Conservation (phyloP, 2,329 filamentous ascomycete genomes). For the Alternaria arborescens region DNA sequence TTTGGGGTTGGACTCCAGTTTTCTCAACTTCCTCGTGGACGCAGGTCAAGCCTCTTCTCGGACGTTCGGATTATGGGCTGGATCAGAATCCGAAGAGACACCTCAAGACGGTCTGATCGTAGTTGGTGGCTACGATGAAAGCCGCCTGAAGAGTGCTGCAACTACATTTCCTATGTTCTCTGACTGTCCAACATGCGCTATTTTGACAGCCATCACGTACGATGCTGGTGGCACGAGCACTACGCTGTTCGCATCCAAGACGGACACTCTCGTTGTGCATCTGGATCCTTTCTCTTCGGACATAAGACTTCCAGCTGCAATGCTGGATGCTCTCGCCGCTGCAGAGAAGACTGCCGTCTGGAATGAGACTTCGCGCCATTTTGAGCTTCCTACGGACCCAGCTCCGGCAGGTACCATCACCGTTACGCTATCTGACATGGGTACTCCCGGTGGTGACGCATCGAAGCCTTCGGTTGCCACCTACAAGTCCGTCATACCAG, state of each 20-base stretch:
- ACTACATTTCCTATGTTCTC: constrained; percentile 31
- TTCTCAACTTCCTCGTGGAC: constrained; percentile 26
- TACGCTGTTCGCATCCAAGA: constrained; percentile 17
- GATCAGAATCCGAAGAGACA: constrained; percentile 26
- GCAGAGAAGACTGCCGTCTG: constrained; percentile 26
- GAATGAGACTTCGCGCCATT: constrained; percentile 25
- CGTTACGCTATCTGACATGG: constrained; percentile 25
- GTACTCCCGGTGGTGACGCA: constrained; percentile 20
- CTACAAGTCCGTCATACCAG: constrained; percentile 28
- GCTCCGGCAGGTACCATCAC: constrained; percentile 26
- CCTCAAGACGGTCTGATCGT: constrained; percentile 28
- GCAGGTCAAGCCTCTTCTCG: constrained; percentile 29
- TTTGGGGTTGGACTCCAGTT: constrained; percentile 24
- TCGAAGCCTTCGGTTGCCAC: constrained; percentile 26
- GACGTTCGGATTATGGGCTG: constrained; percentile 28
- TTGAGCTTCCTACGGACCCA: constrained; percentile 23
- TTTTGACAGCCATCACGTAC: constrained; percentile 30
- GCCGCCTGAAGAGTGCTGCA: constrained; percentile 20
- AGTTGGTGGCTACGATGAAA: constrained; percentile 27
- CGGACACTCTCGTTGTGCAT: constrained; percentile 23
- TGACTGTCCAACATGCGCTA: constrained; percentile 29
- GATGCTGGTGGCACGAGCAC: constrained; percentile 25
- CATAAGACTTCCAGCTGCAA: constrained; percentile 17
- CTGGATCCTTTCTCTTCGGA: constrained; percentile 27
- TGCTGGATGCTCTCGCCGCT: constrained; percentile 23